phyloP scores from a whole-genome alignment of 2,329 filamentous ascomycete genomes.

The Akanthomyces lecanii region DNA sequence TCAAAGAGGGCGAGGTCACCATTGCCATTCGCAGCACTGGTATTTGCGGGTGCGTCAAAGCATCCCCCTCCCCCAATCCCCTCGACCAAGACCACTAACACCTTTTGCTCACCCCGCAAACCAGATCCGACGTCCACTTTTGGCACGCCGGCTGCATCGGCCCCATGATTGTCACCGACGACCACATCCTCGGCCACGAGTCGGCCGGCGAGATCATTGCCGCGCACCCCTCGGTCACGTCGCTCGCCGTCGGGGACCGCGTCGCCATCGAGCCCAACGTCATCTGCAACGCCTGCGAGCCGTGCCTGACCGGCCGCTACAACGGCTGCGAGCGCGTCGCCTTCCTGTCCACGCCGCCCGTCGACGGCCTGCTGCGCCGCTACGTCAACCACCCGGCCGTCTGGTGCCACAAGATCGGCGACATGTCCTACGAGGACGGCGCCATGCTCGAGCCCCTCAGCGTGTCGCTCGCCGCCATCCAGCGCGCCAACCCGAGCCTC shows the following conservation, averaged over 20 bases:
- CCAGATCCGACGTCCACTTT: constrained; percentile 89
- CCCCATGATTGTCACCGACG: constrained; percentile 84
- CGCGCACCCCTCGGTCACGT: constrained; percentile 72
- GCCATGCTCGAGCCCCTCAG: constrained; percentile 85
- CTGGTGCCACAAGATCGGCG: constrained; percentile 94
- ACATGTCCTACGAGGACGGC: constrained; percentile 89
- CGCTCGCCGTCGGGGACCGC: constrained; percentile 78
- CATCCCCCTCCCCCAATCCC: background rate
- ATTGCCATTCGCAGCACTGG: constrained; percentile 89
- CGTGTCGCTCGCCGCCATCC: constrained; percentile 83
- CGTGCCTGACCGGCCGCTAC: constrained; percentile 87
- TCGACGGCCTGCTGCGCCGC: constrained; percentile 78
- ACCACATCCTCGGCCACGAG: constrained; percentile 93
- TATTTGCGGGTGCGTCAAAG: constrained; percentile 72
- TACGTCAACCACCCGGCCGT: constrained; percentile 93
- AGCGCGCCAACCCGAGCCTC: constrained; percentile 73
- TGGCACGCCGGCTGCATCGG: constrained; percentile 95
- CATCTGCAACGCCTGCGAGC: constrained; percentile 86
- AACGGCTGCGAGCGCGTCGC: constrained; percentile 85
- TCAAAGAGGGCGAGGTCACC: constrained; percentile 81
- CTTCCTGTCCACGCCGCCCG: constrained; percentile 88
- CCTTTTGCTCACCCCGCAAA: constrained; percentile 2
- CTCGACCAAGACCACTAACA: background rate
- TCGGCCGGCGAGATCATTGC: constrained; percentile 81
- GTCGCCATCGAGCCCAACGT: constrained; percentile 93